Evolutionary conservation across 106 monocot species (phyloP).

Genomic region (Dendrobium catenatum): DNA sequence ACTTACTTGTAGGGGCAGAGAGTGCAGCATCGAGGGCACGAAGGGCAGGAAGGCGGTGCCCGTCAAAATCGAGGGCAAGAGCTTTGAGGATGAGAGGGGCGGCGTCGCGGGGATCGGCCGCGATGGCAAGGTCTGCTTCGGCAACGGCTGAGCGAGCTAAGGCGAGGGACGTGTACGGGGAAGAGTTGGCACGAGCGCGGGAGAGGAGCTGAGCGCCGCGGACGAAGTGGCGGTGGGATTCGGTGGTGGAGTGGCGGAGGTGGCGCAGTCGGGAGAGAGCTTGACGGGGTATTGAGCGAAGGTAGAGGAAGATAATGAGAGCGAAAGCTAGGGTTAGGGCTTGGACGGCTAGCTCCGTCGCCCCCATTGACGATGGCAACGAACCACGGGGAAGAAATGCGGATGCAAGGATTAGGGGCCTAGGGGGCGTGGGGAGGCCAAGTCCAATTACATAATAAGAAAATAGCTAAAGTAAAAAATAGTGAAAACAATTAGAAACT

Average conservation of each 20-base stretch:
- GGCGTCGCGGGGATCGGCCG: conserved; percentile 70
- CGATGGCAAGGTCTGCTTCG: conserved; percentile 61
- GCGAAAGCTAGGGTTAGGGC: conserved; percentile 34
- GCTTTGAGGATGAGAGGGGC: conserved; percentile 68
- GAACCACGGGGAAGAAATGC: too few species aligned
- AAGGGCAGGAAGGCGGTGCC: conserved; percentile 54
- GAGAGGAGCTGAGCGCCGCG: conserved; percentile 74
- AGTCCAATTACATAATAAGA: too few species aligned
- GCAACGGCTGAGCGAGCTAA: conserved; percentile 48
- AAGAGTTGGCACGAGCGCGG: conserved; percentile 49
- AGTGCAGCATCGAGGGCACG: conserved; percentile 75
- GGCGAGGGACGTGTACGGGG: conserved; percentile 16
- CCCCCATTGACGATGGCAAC: neutral
- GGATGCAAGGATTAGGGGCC: too few species aligned
- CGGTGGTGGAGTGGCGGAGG: conserved; percentile 13
- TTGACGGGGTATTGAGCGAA: conserved; percentile 51
- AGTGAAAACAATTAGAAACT: too few species aligned
- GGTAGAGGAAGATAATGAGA: conserved; percentile 27
- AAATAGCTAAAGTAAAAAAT: too few species aligned
- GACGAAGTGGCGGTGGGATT: conserved; percentile 74
- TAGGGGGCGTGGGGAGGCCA: too few species aligned
- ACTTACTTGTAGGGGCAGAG: conserved; percentile 43
- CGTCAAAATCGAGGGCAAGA: conserved; percentile 67
- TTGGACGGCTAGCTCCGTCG: conserved; percentile 22
- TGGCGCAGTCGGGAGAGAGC: conserved; percentile 53